These are phyloP conservation scores for Termitomyces sp. DNA, from an alignment of 768 basidiomycete genomes.

Conservation along the genomic window DNA sequence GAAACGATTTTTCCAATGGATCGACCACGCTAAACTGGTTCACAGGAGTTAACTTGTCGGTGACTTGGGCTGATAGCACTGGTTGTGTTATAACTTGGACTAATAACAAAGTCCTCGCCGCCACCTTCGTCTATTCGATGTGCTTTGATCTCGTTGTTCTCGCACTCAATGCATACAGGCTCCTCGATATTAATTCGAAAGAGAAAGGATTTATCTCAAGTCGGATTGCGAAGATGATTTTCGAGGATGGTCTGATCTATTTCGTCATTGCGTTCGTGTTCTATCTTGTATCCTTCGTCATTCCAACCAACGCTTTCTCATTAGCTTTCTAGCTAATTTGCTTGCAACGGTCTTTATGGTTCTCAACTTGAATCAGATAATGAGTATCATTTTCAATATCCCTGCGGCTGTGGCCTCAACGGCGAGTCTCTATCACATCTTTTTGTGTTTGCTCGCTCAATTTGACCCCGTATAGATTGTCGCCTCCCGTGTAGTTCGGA, in stretches of 20 bases:
- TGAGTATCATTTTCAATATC: constrained; percentile 63
- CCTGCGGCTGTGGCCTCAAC: constrained; percentile 54
- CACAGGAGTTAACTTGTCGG: constrained; percentile 55
- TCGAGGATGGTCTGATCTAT: constrained; percentile 67
- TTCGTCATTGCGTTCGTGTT: constrained; percentile 65
- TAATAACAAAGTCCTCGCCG: constrained; percentile 58
- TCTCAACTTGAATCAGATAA: constrained; percentile 57
- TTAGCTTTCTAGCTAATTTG: constrained; percentile 38
- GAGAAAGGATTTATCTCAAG: constrained; percentile 27
- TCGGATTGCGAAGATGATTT: constrained; percentile 57
- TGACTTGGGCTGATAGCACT: constrained; percentile 40
- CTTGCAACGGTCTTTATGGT: constrained; percentile 61
- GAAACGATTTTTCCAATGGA: background rate
- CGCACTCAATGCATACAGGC: constrained; percentile 53
- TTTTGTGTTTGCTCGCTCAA: background rate
- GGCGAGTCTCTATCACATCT: constrained; percentile 22
- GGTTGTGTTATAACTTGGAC: constrained; percentile 55
- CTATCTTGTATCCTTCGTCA: background rate
- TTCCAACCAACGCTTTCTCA: background rate
- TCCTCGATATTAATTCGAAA: constrained; percentile 26
- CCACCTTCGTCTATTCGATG: constrained; percentile 77
- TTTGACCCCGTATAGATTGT: constrained; percentile 36
- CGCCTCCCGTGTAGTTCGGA: constrained; percentile 55
- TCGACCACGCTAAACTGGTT: background rate
- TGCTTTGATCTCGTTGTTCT: constrained; percentile 63